These are phyloP conservation scores for Knufia petricola DNA, from an alignment of 2,329 filamentous ascomycete species.

Conservation along the genomic window DNA sequence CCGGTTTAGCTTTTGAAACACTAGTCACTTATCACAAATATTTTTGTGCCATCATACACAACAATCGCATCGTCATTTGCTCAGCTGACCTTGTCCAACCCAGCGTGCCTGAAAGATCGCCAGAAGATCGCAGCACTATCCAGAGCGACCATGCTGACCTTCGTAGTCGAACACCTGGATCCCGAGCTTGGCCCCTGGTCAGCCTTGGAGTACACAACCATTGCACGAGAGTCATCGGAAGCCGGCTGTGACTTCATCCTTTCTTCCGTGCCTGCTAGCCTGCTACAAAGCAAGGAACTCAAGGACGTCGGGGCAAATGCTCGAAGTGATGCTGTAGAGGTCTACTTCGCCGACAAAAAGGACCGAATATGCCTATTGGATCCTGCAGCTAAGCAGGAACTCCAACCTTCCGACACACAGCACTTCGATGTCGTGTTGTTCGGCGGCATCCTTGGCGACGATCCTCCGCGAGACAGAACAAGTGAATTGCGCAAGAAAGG, in stretches of 20 bases:
- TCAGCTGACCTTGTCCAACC: slow-evolving; percentile 6
- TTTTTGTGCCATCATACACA: neutral
- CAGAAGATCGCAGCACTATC: neutral
- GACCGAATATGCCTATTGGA: slow-evolving; percentile 79
- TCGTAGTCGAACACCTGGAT: slow-evolving; percentile 94
- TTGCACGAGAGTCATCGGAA: slow-evolving; percentile 68
- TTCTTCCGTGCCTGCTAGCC: slow-evolving; percentile 63
- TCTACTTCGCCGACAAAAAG: slow-evolving; percentile 64
- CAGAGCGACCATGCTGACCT: slow-evolving; percentile 49
- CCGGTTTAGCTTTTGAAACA: neutral
- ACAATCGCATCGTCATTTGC: neutral
- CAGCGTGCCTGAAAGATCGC: neutral
- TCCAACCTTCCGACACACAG: slow-evolving; percentile 73
- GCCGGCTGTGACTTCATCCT: slow-evolving; percentile 64
- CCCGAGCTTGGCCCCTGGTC: slow-evolving; percentile 92
- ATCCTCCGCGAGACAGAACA: slow-evolving; percentile 75
- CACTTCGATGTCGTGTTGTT: slow-evolving; percentile 87
- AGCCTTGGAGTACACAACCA: slow-evolving; percentile 79
- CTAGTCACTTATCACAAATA: slow-evolving; percentile 3
- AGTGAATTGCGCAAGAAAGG: slow-evolving; percentile 93
- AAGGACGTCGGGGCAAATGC: slow-evolving; percentile 56
- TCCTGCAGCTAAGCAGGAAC: slow-evolving; percentile 68
- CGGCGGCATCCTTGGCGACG: slow-evolving; percentile 90
- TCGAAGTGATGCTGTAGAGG: slow-evolving; percentile 70
- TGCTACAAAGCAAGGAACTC: slow-evolving; percentile 53